phyloP scores from a whole-genome alignment of 495 filamentous ascomycete species.

The Aspergillus incahuasiensis region DNA sequence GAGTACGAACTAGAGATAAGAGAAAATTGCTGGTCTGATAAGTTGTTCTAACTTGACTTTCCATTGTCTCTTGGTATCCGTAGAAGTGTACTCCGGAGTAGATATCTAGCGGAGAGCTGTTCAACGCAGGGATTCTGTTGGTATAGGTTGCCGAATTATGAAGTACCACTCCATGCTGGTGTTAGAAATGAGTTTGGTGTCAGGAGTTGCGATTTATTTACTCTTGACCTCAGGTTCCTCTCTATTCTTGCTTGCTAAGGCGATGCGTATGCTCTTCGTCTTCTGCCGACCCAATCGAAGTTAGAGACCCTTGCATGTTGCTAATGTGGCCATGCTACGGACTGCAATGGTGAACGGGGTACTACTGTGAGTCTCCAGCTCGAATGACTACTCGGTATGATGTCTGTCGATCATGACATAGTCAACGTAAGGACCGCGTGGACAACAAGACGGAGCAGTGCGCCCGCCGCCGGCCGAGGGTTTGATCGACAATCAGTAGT shows the following conservation, averaged over 20 bases:
- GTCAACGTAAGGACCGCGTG: not conserved
- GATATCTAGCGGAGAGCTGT: too few relatives aligned
- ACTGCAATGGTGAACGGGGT: not conserved
- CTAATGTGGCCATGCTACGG: not conserved
- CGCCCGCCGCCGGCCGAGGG: not conserved
- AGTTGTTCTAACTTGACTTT: not conserved
- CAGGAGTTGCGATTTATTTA: too few relatives aligned
- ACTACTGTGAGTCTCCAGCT: not conserved
- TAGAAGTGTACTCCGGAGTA: too few relatives aligned
- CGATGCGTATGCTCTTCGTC: not conserved
- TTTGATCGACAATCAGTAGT: not conserved
- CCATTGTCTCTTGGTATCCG: too few relatives aligned
- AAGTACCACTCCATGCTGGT: too few relatives aligned
- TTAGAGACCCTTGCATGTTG: not conserved
- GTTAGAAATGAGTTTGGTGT: not conserved
- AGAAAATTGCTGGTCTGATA: not conserved
- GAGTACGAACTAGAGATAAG: too few relatives aligned
- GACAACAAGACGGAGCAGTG: not conserved
- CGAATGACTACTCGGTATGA: not conserved
- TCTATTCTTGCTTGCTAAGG: too few relatives aligned
- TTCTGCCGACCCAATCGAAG: not conserved
- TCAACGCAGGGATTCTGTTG: too few relatives aligned
- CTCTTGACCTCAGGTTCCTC: too few relatives aligned
- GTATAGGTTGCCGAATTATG: too few relatives aligned
- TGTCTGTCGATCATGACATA: not conserved